A percentile compares a stretch with the other conserved stretches of the same genome.
Evolutionary conservation across 495 filamentous ascomycete species (phyloP).

Genomic region (Letharia lupina): DNA sequence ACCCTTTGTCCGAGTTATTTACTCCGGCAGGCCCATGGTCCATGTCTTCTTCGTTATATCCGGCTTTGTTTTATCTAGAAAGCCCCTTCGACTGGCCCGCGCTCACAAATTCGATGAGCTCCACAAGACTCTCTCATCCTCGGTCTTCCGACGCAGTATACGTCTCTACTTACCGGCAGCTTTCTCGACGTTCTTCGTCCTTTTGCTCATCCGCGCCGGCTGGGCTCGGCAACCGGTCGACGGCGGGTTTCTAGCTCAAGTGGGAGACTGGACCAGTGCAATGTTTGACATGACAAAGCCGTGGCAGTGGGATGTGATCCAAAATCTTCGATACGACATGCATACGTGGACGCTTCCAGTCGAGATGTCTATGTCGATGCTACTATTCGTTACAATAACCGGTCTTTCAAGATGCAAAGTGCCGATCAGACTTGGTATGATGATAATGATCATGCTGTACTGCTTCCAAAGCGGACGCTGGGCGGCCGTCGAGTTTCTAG

Average conservation of each 20-base stretch:
- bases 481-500: conserved; percentile 52
- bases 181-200: conserved; percentile 47
- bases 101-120: conserved; percentile 43
- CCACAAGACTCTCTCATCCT: conserved; percentile 45
- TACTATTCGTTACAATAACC: conserved; percentile 53
- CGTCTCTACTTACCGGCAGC: conserved; percentile 57
- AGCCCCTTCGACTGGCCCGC: conserved; percentile 53
- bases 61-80: conserved; percentile 58
- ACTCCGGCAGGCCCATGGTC: conserved; percentile 61
- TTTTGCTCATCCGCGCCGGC: conserved; percentile 46
- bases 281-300: conserved; percentile 44
- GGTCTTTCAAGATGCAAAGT: conserved; percentile 45
- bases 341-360: conserved; percentile 70
- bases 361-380: conserved; percentile 56
- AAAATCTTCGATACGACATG: conserved; percentile 51
- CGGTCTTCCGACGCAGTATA: conserved; percentile 55
- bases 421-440: conserved; percentile 38
- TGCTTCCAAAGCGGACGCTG: conserved; percentile 51
- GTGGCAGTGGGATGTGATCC: conserved; percentile 46
- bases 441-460: conserved; percentile 43
- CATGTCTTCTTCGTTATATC: conserved; percentile 68
- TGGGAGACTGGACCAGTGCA: conserved; percentile 42
- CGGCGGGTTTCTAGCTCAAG: conserved; percentile 38
- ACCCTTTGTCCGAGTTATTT: conserved; percentile 54
- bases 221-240: conserved; percentile 40